phyloP scores from a whole-genome alignment of 208 protist species.

The Crithidia expoeki region DNA sequence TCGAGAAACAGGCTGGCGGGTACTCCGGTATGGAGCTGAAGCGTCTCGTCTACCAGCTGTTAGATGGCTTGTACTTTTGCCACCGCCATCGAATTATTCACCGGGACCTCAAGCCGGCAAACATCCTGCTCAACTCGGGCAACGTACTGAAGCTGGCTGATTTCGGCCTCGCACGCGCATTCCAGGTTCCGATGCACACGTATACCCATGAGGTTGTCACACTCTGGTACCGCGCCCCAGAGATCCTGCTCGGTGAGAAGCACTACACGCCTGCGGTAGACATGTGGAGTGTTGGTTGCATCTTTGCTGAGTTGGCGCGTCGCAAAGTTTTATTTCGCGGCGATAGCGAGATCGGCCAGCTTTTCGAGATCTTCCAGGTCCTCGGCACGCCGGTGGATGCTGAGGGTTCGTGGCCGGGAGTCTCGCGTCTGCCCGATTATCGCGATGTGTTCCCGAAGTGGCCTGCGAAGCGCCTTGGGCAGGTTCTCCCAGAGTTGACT shows the following conservation, averaged over 20 bases:
- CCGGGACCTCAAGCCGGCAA: slow-evolving; percentile 96
- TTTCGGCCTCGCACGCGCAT: slow-evolving; percentile 98
- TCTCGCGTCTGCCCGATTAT: slow-evolving; percentile 97
- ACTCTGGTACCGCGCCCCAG: slow-evolving; percentile 99
- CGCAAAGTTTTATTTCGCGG: slow-evolving; percentile 97
- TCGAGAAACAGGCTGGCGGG: slow-evolving; percentile 86
- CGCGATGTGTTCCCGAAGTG: slow-evolving; percentile 96
- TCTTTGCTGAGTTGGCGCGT: slow-evolving; percentile 98
- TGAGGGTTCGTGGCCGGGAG: slow-evolving; percentile 96
- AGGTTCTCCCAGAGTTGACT: slow-evolving; percentile 79
- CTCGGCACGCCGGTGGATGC: slow-evolving; percentile 96
- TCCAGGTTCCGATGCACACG: slow-evolving; percentile 98
- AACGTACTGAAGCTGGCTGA: slow-evolving; percentile 93
- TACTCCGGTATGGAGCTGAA: slow-evolving; percentile 85
- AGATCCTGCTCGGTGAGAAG: slow-evolving; percentile 99
- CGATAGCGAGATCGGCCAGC: slow-evolving; percentile 97
- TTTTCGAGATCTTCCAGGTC: slow-evolving; percentile 98
- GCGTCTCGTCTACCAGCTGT: slow-evolving; percentile 88
- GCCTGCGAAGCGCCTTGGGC: slow-evolving; percentile 65
- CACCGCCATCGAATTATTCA: slow-evolving; percentile 94
- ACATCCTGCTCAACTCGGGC: slow-evolving; percentile 91
- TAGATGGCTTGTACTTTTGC: slow-evolving; percentile 93
- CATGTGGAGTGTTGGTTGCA: slow-evolving; percentile 99
- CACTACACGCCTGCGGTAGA: slow-evolving; percentile 99
- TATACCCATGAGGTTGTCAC: slow-evolving; percentile 99